Evolutionary conservation across 2,329 filamentous ascomycete genomes (phyloP), one percentile per base, ranked within the genome.

Genomic region (Saccharata proteae): DNA sequence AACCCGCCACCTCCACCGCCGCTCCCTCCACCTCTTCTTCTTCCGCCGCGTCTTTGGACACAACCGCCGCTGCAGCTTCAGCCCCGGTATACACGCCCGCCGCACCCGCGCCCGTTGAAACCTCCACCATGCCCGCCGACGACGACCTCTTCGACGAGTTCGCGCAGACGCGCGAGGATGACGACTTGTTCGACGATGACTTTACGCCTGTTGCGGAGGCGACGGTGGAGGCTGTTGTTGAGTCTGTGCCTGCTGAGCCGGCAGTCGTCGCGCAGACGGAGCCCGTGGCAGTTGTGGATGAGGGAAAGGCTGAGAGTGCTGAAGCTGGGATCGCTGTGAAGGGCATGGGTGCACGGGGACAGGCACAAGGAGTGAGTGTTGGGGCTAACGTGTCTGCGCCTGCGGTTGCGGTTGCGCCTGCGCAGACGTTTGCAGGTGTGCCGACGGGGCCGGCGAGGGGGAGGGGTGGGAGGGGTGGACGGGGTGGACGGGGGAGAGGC

Each of bases 181-280:
- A 67, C 37, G 62, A 67, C 38, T 51, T 66, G 4, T 65, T 66
- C 46, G 62, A 61, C 43, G 62, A 67, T 34, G 63, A 65, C 43
- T 64, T 65, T 39, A 63, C 54, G 6, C 62, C 62, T 21, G 52
- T 62, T 6, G 46, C 58, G 20, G 52, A 64, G 29, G 57, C 60
- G 3, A 46, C 59, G 7, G 48, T 59, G 1, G 52, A 58, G 40
- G n/a, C n/a, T n/a, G n/a, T n/a, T n/a, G 44, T 46, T 19, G 43
- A 41, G 18, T 44, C 46, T 4, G 35, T 40, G 25, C 31, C 17
- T 13, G 20, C n/a, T 22, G 20, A 22, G 8, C 19, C 6, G 15
- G 23, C 23, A n/a, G 26, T 19, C 24, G 18, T 19, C 15, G 25
- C 21, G 20, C 8, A 8, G 20, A n/a, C 8, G n/a, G n/a, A n/a